These are phyloP conservation scores for Aureobasidium pullulans DNA, from an alignment of 2,329 filamentous ascomycete species.

Conservation along the genomic window DNA sequence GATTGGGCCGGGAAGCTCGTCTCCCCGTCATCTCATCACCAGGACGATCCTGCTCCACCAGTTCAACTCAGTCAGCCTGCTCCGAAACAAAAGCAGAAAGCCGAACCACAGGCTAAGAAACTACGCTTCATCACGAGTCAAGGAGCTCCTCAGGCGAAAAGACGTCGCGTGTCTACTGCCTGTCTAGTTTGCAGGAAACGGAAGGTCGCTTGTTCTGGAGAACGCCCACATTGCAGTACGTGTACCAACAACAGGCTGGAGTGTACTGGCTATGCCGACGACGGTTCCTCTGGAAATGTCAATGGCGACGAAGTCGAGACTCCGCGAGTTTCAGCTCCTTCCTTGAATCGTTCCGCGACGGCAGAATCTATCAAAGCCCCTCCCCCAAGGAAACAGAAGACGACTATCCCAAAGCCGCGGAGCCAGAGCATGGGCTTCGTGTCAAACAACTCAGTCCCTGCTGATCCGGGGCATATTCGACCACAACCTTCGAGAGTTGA, in stretches of 20 bases:
- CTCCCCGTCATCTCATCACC: background rate
- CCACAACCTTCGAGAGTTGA: background rate
- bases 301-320: background rate
- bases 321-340: background rate
- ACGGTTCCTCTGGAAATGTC: conserved; percentile 15
- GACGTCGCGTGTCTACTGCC: conserved; percentile 70
- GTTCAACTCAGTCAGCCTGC: background rate
- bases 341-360: background rate
- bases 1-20: conserved; percentile 5
- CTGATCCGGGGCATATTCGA: no score
- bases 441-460: background rate
- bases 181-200: conserved; percentile 43
- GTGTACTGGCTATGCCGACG: conserved; percentile 40
- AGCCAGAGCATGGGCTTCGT: background rate
- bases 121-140: conserved; percentile 72
- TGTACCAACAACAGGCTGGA: conserved; percentile 42
- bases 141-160: conserved; percentile 71
- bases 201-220: conserved; percentile 43
- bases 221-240: conserved; percentile 37
- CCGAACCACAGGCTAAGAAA: conserved; percentile 15
- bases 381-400: background rate
- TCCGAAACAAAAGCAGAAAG: background rate
- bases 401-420: background rate
- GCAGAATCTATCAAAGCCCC: background rate
- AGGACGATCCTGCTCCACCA: background rate